These are phyloP conservation scores for Tetrapisispora taiwanensis DNA, from an alignment of 805 yeast species.

Conservation along the genomic window DNA sequence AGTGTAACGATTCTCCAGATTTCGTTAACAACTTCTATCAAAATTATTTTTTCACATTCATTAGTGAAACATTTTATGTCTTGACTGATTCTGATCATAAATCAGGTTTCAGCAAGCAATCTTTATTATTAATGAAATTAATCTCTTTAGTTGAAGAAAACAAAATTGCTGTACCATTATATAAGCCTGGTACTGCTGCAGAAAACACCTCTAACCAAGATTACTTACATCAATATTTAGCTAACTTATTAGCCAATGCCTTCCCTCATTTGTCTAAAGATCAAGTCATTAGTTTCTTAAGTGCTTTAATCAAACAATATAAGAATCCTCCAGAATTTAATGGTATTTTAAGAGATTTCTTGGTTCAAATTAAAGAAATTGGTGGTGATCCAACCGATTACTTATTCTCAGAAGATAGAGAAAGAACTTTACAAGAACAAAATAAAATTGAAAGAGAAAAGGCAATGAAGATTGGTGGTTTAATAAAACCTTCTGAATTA, in stretches of 20 bases:
- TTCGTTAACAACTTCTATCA: slow-evolving; percentile 81
- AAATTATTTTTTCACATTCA: slow-evolving; percentile 77
- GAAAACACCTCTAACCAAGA: slow-evolving; percentile 74
- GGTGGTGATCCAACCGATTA: slow-evolving; percentile 96
- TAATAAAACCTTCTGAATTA: slow-evolving; percentile 88
- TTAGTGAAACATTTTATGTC: slow-evolving; percentile 86
- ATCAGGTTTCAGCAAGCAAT: slow-evolving; percentile 86
- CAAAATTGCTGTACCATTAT: slow-evolving; percentile 67
- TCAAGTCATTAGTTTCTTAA: slow-evolving; percentile 73
- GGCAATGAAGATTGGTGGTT: slow-evolving; percentile 84
- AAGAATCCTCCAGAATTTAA: slow-evolving; percentile 67
- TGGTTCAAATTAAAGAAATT: slow-evolving; percentile 88
- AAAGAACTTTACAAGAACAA: slow-evolving; percentile 61
- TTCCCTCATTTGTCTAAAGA: slow-evolving; percentile 82
- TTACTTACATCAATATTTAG: slow-evolving; percentile 71
- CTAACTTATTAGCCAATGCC: slow-evolving; percentile 73
- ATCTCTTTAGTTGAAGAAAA: slow-evolving; percentile 73
- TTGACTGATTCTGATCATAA: slow-evolving; percentile 96
- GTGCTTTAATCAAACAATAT: slow-evolving; percentile 64
- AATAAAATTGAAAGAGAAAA: slow-evolving; percentile 62
- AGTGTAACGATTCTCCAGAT: slow-evolving; percentile 43
- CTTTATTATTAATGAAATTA: slow-evolving; percentile 73
- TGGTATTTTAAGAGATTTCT: slow-evolving; percentile 84
- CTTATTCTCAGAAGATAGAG: slow-evolving; percentile 87
- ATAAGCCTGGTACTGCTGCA: slow-evolving; percentile 70